These are phyloP conservation scores for Penicillium pancosmium DNA, from an alignment of 495 filamentous ascomycete genomes.

Conservation along the genomic window DNA sequence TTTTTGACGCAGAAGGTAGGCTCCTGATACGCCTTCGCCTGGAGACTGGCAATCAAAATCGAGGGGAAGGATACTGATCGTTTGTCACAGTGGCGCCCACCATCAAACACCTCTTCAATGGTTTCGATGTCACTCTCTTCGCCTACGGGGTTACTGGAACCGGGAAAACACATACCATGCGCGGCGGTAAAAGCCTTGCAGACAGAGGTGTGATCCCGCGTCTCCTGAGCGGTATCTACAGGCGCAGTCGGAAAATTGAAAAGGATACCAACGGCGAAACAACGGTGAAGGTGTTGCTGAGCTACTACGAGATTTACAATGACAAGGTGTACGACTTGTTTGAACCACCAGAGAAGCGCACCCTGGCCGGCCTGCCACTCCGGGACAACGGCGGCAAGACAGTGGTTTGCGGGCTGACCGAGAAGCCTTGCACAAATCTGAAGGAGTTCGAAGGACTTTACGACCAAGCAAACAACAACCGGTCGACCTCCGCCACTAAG, in stretches of 20 bases:
- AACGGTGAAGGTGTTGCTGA: conserved; percentile 75
- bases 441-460: conserved; percentile 94
- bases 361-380: conserved; percentile 78
- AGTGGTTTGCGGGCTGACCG: conserved; percentile 86
- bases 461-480: conserved; percentile 91
- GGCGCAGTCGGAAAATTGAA: conserved; percentile 80
- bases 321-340: conserved; percentile 94
- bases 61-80: conserved; percentile 24
- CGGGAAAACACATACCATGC: conserved; percentile 98
- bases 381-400: conserved; percentile 90
- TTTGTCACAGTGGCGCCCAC: conserved; percentile 65
- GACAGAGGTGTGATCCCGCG: conserved; percentile 92
- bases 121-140: conserved; percentile 91
- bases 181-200: conserved; percentile 84
- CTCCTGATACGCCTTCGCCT: conserved; percentile 4
- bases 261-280: conserved; percentile 80
- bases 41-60: background rate
- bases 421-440: conserved; percentile 78
- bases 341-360: conserved; percentile 87
- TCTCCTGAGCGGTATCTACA: conserved; percentile 83
- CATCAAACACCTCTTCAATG: conserved; percentile 90
- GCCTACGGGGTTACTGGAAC: conserved; percentile 96
- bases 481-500: conserved; percentile 91
- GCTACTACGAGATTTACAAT: conserved; percentile 99
- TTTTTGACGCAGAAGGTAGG: conserved; percentile 88